A percentile compares a stretch with the other conserved stretches of the same genome.
Evolutionary conservation across 1,284 basidiomycete genomes (phyloP).

Genomic region (Cutaneotrichosporon cavernicola): DNA sequence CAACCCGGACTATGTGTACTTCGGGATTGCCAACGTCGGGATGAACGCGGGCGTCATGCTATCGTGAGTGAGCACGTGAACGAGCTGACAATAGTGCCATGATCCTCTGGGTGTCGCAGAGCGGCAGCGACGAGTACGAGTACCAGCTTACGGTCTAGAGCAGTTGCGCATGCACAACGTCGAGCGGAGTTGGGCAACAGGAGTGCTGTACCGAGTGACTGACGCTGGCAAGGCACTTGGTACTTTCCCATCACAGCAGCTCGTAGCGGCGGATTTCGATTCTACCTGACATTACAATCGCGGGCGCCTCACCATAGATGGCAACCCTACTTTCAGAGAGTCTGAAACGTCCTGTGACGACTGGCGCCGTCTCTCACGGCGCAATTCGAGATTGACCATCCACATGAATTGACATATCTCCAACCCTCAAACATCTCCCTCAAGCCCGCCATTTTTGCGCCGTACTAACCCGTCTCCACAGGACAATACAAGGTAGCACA

Average conservation of each 20-base stretch:
- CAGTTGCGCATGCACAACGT: not conserved
- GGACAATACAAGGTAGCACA: too few species aligned
- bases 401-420: not conserved
- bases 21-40: conserved; percentile 90
- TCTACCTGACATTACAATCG: too few species aligned
- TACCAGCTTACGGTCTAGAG: conserved; percentile 52
- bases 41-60: conserved; percentile 92
- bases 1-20: conserved; percentile 81
- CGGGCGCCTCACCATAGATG: too few species aligned
- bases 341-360: too few species aligned
- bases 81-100: conserved; percentile 42
- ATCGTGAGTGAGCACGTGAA: conserved; percentile 36
- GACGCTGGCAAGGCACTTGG: not conserved
- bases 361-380: too few species aligned
- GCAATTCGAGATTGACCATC: too few species aligned
- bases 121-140: conserved; percentile 53
- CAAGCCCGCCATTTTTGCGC: too few species aligned
- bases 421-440: too few species aligned
- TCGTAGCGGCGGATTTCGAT: too few species aligned
- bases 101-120: conserved; percentile 53
- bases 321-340: too few species aligned
- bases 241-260: too few species aligned
- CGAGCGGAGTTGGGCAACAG: not conserved
- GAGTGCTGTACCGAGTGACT: not conserved
- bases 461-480: too few species aligned